Conservation (phyloP, 306 rosid genomes). For the Castanospermum australe region DNA sequence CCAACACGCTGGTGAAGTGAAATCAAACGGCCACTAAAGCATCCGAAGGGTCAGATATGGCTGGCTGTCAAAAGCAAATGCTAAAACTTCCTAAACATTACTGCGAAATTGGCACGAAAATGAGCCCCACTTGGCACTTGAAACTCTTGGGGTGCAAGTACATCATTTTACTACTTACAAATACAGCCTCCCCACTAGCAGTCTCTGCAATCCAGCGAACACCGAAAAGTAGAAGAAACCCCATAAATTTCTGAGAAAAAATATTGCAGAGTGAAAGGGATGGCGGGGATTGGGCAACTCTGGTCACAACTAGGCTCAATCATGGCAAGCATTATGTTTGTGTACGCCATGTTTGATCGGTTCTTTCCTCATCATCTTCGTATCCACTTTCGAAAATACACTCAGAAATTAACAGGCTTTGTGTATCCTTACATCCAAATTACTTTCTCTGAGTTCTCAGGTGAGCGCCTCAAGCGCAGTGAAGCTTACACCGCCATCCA, state of each 20-base stretch:
- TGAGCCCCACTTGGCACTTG: no score
- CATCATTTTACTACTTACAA: no score
- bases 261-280: neutral
- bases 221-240: neutral
- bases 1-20: no score
- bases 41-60: no score
- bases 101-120: no score
- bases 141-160: no score
- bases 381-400: neutral
- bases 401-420: neutral
- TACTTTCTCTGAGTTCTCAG: constrained; percentile 35
- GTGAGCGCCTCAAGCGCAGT: constrained; percentile 16
- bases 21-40: no score
- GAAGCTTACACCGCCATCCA: constrained; percentile 39
- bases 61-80: no score
- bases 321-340: constrained; percentile 37
- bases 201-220: no score
- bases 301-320: constrained; percentile 40
- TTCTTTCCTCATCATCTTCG: constrained; percentile 33
- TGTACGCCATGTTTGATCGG: constrained; percentile 21
- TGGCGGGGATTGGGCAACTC: constrained; percentile 12
- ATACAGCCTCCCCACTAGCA: no score
- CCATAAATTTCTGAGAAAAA: neutral
- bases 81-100: no score
- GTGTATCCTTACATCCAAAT: constrained; percentile 50